Base-by-base conservation (phyloP, 345 rosid genomes). In the Zanthoxylum bungeanum region DNA sequence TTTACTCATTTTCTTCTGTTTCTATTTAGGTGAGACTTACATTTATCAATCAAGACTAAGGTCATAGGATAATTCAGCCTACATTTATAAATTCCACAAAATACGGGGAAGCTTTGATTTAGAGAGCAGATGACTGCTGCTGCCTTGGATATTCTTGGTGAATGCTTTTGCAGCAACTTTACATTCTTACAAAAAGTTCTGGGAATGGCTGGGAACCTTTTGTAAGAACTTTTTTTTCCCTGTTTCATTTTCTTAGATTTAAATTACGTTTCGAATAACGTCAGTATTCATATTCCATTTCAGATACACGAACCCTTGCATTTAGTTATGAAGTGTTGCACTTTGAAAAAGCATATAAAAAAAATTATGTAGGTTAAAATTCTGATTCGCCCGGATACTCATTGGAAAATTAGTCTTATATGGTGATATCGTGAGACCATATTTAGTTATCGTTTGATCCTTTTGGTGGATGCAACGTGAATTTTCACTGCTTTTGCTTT, bases 11-110 rank as follows among this genome's bases (percentile, higher is more conserved):
- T 57, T 36, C 50, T 66, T 30, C 40, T n/a, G 2, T 49, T 47
- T 17, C 40, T 58, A 37, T 37, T 28, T 60, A 61, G 76, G 46
- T 36, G 57, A 56, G 17, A 30, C 65, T 52, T 68, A 12, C 50
- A 60, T 49, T 37, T 33, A 33, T 16, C 44, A 3, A 47, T 72
- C 56, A 21, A 42, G 30, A 21, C 12, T 24, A 36, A 42, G 66
- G 53, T 52, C 44, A 40, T 50, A 10, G 4, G 46, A 59, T 28
- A 34, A 33, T 37, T 50, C 7, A 3, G 36, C 40, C 70, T 21
- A 21, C 25, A 42, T 34, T 7, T 12, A 51, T 24, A 34, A 62
- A 33, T 21, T 58, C 21, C 36, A 59, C 44, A 9, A 40, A 42
- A 64, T 14, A 22, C 12, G 39, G 51, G 66, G 60, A 11, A 52